Evolutionary conservation across 306 rosid species (phyloP).

Genomic region (Herpetospermum pedunculosum): DNA sequence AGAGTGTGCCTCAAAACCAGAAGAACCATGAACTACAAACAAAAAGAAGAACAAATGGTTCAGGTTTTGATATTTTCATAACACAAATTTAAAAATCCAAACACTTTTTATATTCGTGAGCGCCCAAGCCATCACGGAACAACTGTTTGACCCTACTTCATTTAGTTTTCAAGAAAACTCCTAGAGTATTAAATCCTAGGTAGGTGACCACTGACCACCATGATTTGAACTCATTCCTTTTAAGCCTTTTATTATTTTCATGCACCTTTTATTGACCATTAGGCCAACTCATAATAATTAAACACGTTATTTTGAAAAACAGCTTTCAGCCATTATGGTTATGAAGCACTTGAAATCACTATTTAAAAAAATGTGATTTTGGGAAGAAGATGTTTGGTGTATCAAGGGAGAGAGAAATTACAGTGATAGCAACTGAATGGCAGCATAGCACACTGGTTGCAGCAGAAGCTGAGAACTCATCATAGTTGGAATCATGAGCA

Average conservation of each 20-base stretch:
- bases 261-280: no score
- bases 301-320: background rate
- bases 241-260: no score
- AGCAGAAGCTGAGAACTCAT: conserved; percentile 48
- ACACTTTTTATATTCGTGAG: no score
- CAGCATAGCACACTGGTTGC: conserved; percentile 45
- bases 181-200: no score
- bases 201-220: no score
- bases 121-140: no score
- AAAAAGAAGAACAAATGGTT: background rate
- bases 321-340: background rate
- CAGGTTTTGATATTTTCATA: background rate
- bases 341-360: background rate
- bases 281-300: no score
- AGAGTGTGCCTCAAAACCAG: conserved; percentile 68
- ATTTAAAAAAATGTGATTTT: background rate
- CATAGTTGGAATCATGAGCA: conserved; percentile 32
- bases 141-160: no score
- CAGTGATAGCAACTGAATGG: conserved; percentile 49
- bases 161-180: no score
- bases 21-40: conserved; percentile 69
- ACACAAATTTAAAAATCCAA: background rate
- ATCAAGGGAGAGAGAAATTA: conserved; percentile 21
- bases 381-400: background rate
- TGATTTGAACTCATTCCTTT: no score